Base-by-base conservation (phyloP, 345 rosid species). In the Hibiscus trionum region DNA sequence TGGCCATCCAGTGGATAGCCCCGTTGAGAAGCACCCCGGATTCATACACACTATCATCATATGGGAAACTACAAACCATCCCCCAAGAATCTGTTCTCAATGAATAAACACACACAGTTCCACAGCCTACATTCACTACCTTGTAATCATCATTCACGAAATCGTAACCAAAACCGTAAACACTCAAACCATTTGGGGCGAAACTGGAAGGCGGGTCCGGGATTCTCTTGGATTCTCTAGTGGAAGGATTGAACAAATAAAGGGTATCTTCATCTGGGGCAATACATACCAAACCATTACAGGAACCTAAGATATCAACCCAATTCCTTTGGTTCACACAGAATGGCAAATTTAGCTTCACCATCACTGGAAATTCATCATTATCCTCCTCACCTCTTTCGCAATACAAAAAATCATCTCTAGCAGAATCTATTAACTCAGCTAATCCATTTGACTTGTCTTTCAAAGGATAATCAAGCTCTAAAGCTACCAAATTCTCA, bases 171-270 rank as follows among this genome's bases (percentile, higher is more conserved):
- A 84, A 80, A 19, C 89, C 87, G 50, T 62, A 58, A 11, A 70
- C 58, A 70, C 50, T 27, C 63, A 64, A 17, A 46, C 24, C 71
- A 17, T 7, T 33, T 2, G 61, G 46, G 10, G n/a, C 53, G 1
- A 39, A 19, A 55, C 50, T 69, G 3, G 26, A 63, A 69, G 27
- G 80, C 5, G 35, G 14, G 16, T 33, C 55, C 0, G 76, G 75
- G 44, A 85, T 67, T 64, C 72, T 81, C 81, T 76, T 83, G 15
- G 81, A 83, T 49, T 81, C 86, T 71, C 78, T 75, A 5, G 81
- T 85, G 72, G 82, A 76, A 29, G 85, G 88, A 46, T 85, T 85
- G 49, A 80, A 80, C 77, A 85, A 78, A 78, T 74, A 81, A 14
- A 76, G 26, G 67, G 65, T 69, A 11, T 62, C 73, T 71, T 76